A percentile compares a stretch with the other conserved stretches of the same genome.
phyloP scores from a whole-genome alignment of 2,329 filamentous ascomycete genomes.

The Sclerotinia spermophila region DNA sequence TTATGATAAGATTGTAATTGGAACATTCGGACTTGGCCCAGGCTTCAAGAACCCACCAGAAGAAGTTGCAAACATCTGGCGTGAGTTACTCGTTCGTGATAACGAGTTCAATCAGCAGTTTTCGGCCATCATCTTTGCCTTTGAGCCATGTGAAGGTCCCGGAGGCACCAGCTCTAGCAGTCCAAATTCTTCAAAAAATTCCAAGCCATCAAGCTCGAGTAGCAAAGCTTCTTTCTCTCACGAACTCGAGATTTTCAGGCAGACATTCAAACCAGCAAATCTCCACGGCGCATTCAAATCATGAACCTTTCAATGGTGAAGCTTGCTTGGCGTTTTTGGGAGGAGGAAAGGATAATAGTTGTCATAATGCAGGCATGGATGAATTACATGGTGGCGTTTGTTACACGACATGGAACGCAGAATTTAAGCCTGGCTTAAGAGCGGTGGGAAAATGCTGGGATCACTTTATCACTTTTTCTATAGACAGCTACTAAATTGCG shows the following conservation, averaged over 20 bases:
- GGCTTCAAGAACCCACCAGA: conserved; percentile 61
- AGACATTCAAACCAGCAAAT: conserved; percentile 18
- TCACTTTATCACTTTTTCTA: conserved; percentile 7
- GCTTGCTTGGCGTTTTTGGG: background rate
- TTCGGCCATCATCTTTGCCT: conserved; percentile 59
- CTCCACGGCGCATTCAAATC: conserved; percentile 19
- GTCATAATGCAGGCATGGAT: background rate
- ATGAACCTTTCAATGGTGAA: background rate
- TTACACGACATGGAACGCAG: background rate
- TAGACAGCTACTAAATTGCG: conserved; percentile 6
- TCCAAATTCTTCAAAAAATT: conserved; percentile 24
- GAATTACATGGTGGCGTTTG: conserved; percentile 13
- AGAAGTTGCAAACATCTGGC: conserved; percentile 63
- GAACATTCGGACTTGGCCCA: conserved; percentile 63
- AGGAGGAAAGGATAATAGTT: background rate
- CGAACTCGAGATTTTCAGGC: conserved; percentile 18
- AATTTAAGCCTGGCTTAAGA: background rate
- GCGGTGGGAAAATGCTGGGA: conserved; percentile 1
- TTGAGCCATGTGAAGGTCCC: conserved; percentile 51
- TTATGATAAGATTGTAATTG: conserved; percentile 56
- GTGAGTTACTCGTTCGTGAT: conserved; percentile 60
- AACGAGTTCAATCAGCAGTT: conserved; percentile 61
- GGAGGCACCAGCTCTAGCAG: conserved; percentile 38
- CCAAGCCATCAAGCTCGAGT: conserved; percentile 9
- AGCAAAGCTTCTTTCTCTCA: conserved; percentile 11